Conservation (phyloP, 352 stramenopile genomes). For the Albugo candida region DNA sequence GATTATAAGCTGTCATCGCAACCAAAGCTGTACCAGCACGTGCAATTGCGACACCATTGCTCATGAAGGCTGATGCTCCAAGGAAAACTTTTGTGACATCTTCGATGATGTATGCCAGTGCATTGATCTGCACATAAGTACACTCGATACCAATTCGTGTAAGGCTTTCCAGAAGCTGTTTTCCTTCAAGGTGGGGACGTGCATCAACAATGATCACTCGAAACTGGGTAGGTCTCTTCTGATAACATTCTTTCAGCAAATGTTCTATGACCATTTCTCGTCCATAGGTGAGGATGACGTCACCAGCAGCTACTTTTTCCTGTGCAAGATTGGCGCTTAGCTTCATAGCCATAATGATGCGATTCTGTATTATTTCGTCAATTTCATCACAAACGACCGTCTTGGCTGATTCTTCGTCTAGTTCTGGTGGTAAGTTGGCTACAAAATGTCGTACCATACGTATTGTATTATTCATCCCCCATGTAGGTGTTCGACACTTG, state of each 20-base stretch:
- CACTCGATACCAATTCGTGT: slow-evolving; percentile 58
- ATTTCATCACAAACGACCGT: slow-evolving; percentile 78
- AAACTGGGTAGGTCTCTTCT: slow-evolving; percentile 29
- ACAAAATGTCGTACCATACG: slow-evolving; percentile 79
- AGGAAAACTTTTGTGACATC: slow-evolving; percentile 93
- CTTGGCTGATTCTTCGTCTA: slow-evolving; percentile 75
- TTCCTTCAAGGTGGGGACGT: slow-evolving; percentile 66
- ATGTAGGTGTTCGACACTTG: slow-evolving; percentile 83
- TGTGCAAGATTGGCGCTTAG: slow-evolving; percentile 77
- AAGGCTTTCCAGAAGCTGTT: slow-evolving; percentile 54
- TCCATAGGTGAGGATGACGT: slow-evolving; percentile 92
- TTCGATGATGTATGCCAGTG: slow-evolving; percentile 90
- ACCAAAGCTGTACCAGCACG: slow-evolving; percentile 85
- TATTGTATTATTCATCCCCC: slow-evolving; percentile 94
- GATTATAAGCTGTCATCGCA: slow-evolving; percentile 78
- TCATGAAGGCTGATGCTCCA: slow-evolving; percentile 88
- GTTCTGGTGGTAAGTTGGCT: slow-evolving; percentile 62
- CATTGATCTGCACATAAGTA: slow-evolving; percentile 89
- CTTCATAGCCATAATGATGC: slow-evolving; percentile 82
- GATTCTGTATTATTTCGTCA: slow-evolving; percentile 85
- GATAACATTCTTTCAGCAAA: slow-evolving; percentile 41
- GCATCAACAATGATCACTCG: slow-evolving; percentile 90
- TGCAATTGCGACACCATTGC: slow-evolving; percentile 85
- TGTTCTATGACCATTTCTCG: slow-evolving; percentile 83
- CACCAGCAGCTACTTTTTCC: slow-evolving; percentile 77